Conservation (phyloP, 768 basidiomycete genomes). For the Candolleomyces efflorescens region DNA sequence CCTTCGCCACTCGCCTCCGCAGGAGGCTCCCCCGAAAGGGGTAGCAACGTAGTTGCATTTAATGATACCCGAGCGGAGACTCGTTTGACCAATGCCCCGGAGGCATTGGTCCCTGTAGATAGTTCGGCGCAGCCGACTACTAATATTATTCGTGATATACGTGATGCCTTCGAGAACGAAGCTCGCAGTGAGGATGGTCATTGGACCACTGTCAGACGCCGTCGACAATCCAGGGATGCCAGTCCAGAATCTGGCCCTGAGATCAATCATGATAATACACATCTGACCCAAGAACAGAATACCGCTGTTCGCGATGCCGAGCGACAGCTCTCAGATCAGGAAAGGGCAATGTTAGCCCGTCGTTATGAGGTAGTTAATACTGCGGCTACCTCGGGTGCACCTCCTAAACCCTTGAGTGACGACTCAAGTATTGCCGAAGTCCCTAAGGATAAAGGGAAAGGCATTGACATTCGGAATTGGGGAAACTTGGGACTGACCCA, state of each 20-base stretch:
- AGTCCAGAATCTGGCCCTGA: neutral
- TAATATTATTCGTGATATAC: neutral
- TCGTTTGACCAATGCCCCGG: neutral
- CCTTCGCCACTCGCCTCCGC: neutral
- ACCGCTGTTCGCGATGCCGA: neutral
- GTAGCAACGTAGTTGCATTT: neutral
- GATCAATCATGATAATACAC: neutral
- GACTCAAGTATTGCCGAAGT: neutral
- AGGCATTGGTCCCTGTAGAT: neutral
- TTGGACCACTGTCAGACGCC: neutral
- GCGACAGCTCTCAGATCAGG: neutral
- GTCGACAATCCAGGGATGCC: neutral
- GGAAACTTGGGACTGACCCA: neutral
- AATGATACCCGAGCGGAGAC: neutral
- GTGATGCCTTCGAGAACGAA: neutral
- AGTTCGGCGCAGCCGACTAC: neutral
- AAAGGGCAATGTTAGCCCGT: neutral
- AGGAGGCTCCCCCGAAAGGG: neutral
- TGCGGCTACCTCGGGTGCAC: neutral
- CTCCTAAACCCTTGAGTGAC: neutral
- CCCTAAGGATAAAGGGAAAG: neutral
- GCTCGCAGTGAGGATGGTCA: neutral
- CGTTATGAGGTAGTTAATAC: neutral
- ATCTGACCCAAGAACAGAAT: neutral
- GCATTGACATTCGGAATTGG: neutral